Evolutionary conservation across 1,284 basidiomycete species (phyloP).

Genomic region (Sanghuangporus weigelae): DNA sequence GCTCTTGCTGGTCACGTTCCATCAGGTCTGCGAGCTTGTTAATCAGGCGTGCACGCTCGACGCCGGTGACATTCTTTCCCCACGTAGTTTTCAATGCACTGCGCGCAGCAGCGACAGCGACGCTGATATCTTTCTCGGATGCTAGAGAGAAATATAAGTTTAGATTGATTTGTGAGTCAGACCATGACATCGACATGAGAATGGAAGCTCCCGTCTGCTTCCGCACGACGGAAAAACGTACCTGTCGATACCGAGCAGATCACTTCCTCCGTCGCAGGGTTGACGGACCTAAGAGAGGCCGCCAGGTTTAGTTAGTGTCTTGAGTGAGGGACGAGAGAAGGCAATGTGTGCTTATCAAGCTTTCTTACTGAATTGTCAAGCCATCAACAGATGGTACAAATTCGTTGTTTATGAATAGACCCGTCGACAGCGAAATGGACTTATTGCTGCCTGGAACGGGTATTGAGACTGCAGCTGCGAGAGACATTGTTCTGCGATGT

Average conservation of each 20-base stretch:
- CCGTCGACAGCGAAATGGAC: constrained; percentile 64
- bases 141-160: constrained; percentile 34
- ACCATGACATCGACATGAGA: background rate
- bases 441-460: constrained; percentile 32
- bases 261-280: constrained; percentile 71
- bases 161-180: background rate
- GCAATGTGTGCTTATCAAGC: constrained; percentile 22
- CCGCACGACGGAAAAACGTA: constrained; percentile 25
- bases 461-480: background rate
- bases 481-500: constrained; percentile 11
- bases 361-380: constrained; percentile 45
- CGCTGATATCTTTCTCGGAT: constrained; percentile 74
- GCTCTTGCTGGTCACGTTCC: constrained; percentile 74
- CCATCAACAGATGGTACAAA: constrained; percentile 65
- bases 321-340: background rate
- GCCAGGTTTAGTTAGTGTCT: background rate
- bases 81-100: constrained; percentile 83
- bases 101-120: constrained; percentile 80
- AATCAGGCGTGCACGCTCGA: constrained; percentile 74
- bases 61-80: constrained; percentile 84
- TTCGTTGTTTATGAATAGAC: constrained; percentile 89
- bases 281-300: constrained; percentile 44
- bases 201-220: background rate
- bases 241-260: constrained; percentile 67
- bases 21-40: constrained; percentile 90